Base-by-base conservation (phyloP, 108 stramenopile genomes). In the Fistulifera pelliculosa region DNA sequence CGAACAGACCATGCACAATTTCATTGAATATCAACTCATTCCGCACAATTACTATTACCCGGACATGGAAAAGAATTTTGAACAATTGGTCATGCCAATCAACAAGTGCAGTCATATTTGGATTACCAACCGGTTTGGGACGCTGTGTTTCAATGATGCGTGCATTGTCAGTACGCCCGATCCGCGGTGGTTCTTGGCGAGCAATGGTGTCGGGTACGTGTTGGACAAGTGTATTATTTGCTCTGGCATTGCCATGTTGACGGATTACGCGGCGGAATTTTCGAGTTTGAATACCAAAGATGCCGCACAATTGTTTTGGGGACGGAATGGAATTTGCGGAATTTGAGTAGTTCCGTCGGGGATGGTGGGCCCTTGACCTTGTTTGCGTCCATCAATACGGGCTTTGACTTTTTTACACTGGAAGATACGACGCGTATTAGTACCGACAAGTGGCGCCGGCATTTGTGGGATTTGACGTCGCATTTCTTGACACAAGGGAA, bases 261-360 rank as follows among this genome's bases (percentile, higher is more conserved):
- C 27, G 1, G 31, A 60, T 10, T 60, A 49, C 23, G 47, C 31
- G 7, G 47, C 26, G 1, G 27, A 45, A 17, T 60, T 27, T 26
- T 49, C 58, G 10, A 16, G 16, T 10, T 17, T 22, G 22, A 60
- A 60, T 38, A 13, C 47, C 2, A 27, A 49, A 14, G 58, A 60
- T 49, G 35, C 26, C 4, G 47, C 58, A 1, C 58, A 60, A 21
- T 49, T 49, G 14, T 60, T 27, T 12, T 23, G 16, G n/a, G n/a
- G 47, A 49, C 58, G 13, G 58, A 60, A 60, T 60, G 58, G 58
- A 60, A 60, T 38, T 49, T 48, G 58, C 58, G 58, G 48, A 60
- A 60, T 26, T 28, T 60, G 16, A 26, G 23, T 47, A 27, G 8
- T 23, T 31, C 26, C 13, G 27, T 49, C 1, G 58, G 58, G 6